phyloP scores from a whole-genome alignment of 345 rosid species.

The Rhizophora apiculata region DNA sequence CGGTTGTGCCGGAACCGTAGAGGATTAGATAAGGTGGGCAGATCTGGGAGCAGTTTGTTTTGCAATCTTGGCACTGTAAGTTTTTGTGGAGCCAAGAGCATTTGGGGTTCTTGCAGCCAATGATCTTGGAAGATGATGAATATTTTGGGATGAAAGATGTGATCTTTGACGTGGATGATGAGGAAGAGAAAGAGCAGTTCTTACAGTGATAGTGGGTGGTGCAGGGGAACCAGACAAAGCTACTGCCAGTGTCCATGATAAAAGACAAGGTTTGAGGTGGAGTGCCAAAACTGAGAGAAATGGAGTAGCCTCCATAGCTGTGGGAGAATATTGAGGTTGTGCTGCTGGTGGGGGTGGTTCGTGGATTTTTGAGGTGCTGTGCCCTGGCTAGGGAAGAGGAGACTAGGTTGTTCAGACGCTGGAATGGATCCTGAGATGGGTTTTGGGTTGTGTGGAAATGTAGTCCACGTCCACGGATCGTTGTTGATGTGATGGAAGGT shows the following conservation, averaged over 20 bases:
- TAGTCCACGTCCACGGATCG: conserved; percentile 26
- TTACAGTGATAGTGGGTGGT: conserved; percentile 37
- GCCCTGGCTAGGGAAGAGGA: conserved; percentile 38
- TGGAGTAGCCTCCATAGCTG: conserved; percentile 29
- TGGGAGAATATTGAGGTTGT: conserved; percentile 13
- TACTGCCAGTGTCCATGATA: conserved; percentile 33
- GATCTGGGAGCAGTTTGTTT: conserved; percentile 24
- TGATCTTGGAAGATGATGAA: conserved; percentile 31
- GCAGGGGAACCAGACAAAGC: conserved; percentile 44
- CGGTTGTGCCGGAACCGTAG: conserved; percentile 39
- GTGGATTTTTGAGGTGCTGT: conserved; percentile 32
- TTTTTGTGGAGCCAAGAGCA: conserved; percentile 34
- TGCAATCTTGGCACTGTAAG: conserved; percentile 18
- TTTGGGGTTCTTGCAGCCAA: conserved; percentile 42
- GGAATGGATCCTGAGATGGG: conserved; percentile 23
- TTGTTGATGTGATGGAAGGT: conserved; percentile 18
- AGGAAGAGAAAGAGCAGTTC: conserved; percentile 25
- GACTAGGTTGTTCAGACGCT: conserved; percentile 26
- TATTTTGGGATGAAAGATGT: conserved; percentile 32
- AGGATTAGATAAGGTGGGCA: conserved; percentile 38
- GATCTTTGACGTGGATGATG: not conserved
- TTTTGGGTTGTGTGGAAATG: conserved; percentile 7
- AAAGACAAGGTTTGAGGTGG: conserved; percentile 31
- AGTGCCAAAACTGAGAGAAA: conserved; percentile 31
- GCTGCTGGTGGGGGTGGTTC: not conserved